phyloP scores from a whole-genome alignment of 495 filamentous ascomycete species.

The Haplographium delicatum region DNA sequence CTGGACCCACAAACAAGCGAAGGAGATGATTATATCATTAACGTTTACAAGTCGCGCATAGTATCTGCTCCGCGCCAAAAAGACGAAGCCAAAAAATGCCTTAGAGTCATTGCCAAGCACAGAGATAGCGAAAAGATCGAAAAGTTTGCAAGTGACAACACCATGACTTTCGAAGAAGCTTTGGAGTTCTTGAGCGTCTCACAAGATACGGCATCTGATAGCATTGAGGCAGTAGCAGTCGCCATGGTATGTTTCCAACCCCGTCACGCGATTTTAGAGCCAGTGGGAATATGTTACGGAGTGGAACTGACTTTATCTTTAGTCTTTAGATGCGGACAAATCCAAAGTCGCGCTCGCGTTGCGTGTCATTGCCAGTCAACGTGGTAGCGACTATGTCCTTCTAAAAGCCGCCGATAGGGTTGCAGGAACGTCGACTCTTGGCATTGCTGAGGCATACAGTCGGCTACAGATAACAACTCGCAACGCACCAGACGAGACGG shows the following conservation, averaged over 20 bases:
- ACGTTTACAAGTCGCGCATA: slow-evolving; percentile 26
- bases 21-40: slow-evolving; percentile 28
- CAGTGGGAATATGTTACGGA: too few species aligned
- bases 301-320: neutral
- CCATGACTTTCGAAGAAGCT: slow-evolving; percentile 25
- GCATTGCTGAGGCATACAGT: slow-evolving; percentile 24
- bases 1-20: slow-evolving; percentile 18
- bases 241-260: slow-evolving; percentile 16
- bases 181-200: slow-evolving; percentile 21
- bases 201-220: slow-evolving; percentile 23
- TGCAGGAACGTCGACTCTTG: slow-evolving; percentile 5
- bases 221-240: slow-evolving; percentile 23
- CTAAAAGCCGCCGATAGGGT: slow-evolving; percentile 18
- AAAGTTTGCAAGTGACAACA: slow-evolving; percentile 21
- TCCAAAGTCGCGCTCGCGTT: slow-evolving; percentile 21
- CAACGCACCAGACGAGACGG: slow-evolving; percentile 21
- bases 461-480: slow-evolving; percentile 20
- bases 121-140: slow-evolving; percentile 24
- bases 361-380: slow-evolving; percentile 19
- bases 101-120: slow-evolving; percentile 21
- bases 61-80: slow-evolving; percentile 27
- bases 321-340: slow-evolving; percentile 24
- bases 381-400: slow-evolving; percentile 14
- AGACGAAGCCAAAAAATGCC: slow-evolving; percentile 23
- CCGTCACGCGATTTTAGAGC: too few species aligned